phyloP scores from a whole-genome alignment of 768 basidiomycete genomes.

The Lactarius pseudohatsudake region DNA sequence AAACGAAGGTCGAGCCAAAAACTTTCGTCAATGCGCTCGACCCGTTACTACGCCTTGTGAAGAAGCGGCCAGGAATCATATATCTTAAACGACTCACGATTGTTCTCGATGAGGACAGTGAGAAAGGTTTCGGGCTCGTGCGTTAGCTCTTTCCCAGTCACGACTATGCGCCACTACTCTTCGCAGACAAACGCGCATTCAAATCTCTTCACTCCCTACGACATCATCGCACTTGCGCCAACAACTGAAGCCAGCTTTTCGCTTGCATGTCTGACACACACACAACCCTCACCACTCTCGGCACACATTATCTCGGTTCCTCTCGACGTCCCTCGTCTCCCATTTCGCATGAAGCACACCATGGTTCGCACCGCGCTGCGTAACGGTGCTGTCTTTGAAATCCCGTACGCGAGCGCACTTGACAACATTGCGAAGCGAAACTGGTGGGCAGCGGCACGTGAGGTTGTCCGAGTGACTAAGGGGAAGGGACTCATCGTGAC shows the following conservation, averaged over 20 bases:
- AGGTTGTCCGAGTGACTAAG: conserved; percentile 77
- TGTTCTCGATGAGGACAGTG: conserved; percentile 77
- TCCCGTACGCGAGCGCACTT: conserved; percentile 73
- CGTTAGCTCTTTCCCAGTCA: conserved; percentile 29
- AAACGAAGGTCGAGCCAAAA: conserved; percentile 71
- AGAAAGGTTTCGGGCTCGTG: conserved; percentile 83
- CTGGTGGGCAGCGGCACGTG: conserved; percentile 81
- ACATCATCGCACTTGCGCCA: conserved; percentile 74
- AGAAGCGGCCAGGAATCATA: conserved; percentile 56
- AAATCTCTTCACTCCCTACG: conserved; percentile 61
- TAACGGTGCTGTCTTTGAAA: conserved; percentile 82
- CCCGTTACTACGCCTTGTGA: conserved; percentile 56
- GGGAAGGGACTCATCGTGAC: conserved; percentile 75
- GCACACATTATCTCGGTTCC: conserved; percentile 82
- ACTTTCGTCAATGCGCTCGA: conserved; percentile 65
- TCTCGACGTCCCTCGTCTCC: conserved; percentile 71
- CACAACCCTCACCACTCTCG: conserved; percentile 69
- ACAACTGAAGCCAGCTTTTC: conserved; percentile 73
- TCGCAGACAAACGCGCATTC: conserved; percentile 70
- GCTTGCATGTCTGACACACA: conserved; percentile 77
- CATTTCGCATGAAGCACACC: conserved; percentile 82
- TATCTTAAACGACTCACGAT: conserved; percentile 80
- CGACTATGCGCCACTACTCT: not conserved
- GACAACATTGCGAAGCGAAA: conserved; percentile 64
- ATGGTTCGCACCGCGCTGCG: conserved; percentile 76